Base-by-base conservation (phyloP, 768 basidiomycete genomes). In the Russula emetica region DNA sequence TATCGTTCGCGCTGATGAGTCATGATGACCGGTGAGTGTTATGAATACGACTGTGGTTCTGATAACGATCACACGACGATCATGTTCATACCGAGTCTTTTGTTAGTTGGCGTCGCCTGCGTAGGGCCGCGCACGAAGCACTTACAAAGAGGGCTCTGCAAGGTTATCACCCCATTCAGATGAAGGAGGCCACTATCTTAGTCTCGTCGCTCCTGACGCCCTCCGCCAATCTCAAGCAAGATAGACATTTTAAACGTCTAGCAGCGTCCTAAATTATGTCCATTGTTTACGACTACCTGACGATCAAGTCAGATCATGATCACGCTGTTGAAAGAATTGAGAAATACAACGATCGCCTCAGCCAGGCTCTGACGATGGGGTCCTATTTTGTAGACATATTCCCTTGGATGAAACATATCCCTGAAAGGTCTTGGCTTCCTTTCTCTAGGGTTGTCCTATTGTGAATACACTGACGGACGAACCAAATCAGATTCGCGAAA, bases 91-190 rank as follows among this genome's bases (percentile, higher is more conserved):
- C 36, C 18, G 28, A 28, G 28, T 32, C 32, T 20, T 16, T 26
- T 9, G 36, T 14, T 61, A 76, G 75, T 14, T 76, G 74, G 74
- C 70, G 73, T 28, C 66, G 72, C n/a, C 72, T 75, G 70, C 72
- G 74, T 26, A 70, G 74, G 10, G 71, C 72, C 1, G 69, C 70
- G 1, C 72, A 76, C 53, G 75, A 75, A 47, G 71, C 72, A 1
- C 70, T 76, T 36, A 70, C 70, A 44, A 70, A 69, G 49, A 58
- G 65, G n/a, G 65, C 62, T 3, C 60, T 70, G 6, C 59, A 60
- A 22, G 51, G 60, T 38, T 76, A 70, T 63, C 55, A 71, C 20
- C 61, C 69, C 2, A 55, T 71, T 44, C 74, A 75, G 59, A 59
- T 60, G 24, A 66, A 62, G 16, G 76, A 76, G 64, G 70, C 75